Base-by-base conservation (phyloP, 192 early-diverging fungal genomes). In the Coemansia sp. region DNA sequence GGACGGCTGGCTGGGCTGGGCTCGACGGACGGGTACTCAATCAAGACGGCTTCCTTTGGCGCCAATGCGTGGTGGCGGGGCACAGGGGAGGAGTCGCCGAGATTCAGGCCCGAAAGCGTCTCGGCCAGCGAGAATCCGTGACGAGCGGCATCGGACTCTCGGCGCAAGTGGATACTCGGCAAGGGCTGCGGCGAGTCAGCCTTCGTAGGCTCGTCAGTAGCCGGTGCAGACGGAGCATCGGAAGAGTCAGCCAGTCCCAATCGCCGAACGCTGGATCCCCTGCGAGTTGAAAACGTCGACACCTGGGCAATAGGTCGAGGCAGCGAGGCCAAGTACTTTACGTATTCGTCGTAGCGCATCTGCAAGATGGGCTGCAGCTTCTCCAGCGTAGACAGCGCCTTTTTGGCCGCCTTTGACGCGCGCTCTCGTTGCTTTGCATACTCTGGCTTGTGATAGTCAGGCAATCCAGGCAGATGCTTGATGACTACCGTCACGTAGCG, bases 401-500 rank as follows among this genome's bases (percentile, higher is more conserved):
- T 80, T 28, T 79, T 65, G 34, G 85, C 84, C 45, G 81, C 83
- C 69, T 83, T 59, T 36, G 61, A 71, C 42, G 65, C 59, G 62
- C 60, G 70, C 14, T 77, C 61, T 5, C 71, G 60, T n/a, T 53
- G 60, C 52, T 70, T 71, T 8, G 87, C 85, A 58, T 85, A 63
- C 34, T 76, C 72, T 0, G 83, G 76, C 36, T 73, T 70, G 45
- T 75, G 76, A 63, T 83, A 88, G 42, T 86, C 79, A 8, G 77
- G 75, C 59, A 88, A 85, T 47, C 85, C 85, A 47, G 77, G 84
- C 28, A 91, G 72, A 28, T 87, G 85, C 38, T 70, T 83, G 26
- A 91, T 42, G 34, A 86, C 84, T 33, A 91, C 69, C 11, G 85
- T 92, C 56, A 80, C 82, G 67, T 86, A 90, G 5, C 85, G 83